Percentiles rank a stretch among this genome's conserved stretches.
Evolutionary conservation across 495 filamentous ascomycete genomes (phyloP).

Genomic region (Apodospora peruviana): DNA sequence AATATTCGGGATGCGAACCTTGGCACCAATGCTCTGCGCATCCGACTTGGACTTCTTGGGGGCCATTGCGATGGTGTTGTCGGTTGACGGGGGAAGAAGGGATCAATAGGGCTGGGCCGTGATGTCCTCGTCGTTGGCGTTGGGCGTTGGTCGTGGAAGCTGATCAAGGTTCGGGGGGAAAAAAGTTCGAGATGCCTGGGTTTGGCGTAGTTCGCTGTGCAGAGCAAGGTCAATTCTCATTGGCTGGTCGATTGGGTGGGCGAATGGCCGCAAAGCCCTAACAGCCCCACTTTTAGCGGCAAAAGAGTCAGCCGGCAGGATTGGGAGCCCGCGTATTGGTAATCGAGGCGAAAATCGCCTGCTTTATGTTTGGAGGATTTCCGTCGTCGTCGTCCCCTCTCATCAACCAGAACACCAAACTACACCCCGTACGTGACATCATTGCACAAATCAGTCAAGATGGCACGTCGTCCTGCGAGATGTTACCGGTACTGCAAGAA

Average conservation of each 20-base stretch:
- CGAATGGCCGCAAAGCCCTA: conserved; percentile 32
- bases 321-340: conserved; percentile 26
- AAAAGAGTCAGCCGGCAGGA: conserved; percentile 7
- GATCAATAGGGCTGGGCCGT: conserved; percentile 7
- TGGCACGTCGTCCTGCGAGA: conserved; percentile 96
- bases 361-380: conserved; percentile 26
- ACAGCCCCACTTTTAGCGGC: conserved; percentile 29
- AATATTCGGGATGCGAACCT: no score
- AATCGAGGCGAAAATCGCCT: conserved; percentile 37
- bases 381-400: conserved; percentile 26
- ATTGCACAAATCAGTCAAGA: conserved; percentile 63
- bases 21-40: conserved; percentile 83
- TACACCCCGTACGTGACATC: conserved; percentile 35
- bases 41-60: conserved; percentile 94
- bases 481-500: conserved; percentile 99
- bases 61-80: conserved; percentile 56
- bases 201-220: not conserved
- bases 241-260: conserved; percentile 16
- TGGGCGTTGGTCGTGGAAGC: not conserved
- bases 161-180: not conserved
- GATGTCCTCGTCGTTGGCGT: conserved; percentile 18
- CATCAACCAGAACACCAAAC: conserved; percentile 29
- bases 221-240: conserved; percentile 17
- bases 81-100: conserved; percentile 3
- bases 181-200: not conserved